A percentile compares a stretch with the other conserved stretches of the same genome.
Conservation (phyloP, 257 asterid genomes). For the Linderniella brevidens region DNA sequence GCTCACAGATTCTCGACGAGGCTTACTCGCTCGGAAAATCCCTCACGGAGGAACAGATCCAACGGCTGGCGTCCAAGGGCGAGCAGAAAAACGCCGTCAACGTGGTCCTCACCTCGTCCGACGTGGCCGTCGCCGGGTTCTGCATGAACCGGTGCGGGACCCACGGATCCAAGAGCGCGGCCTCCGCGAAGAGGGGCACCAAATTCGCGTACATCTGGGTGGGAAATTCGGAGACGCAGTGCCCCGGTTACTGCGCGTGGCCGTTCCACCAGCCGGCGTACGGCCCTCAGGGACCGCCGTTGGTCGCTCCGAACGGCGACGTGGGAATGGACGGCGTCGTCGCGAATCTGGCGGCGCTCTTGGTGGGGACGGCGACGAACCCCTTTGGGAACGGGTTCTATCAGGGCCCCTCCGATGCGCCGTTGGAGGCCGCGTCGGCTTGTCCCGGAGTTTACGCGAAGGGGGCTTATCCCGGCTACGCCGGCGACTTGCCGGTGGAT, state of each 20-base stretch:
- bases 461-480: background rate
- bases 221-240: background rate
- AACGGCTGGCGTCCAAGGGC: background rate
- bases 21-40: background rate
- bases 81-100: background rate
- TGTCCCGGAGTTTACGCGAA: background rate
- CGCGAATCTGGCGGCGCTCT: background rate
- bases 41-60: background rate
- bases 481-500: background rate
- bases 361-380: background rate
- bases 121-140: background rate
- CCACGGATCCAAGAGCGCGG: background rate
- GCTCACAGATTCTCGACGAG: background rate
- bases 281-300: background rate
- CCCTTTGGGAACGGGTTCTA: background rate
- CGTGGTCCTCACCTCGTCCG: background rate
- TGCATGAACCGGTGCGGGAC: background rate
- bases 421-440: background rate
- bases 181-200: background rate
- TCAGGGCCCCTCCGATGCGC: background rate
- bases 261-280: constrained; percentile 1
- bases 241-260: constrained; percentile 1
- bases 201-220: background rate
- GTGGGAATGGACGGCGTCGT: background rate
- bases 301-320: background rate